Conservation (phyloP, 768 basidiomycete genomes). For the Leccinum truebloodii region DNA sequence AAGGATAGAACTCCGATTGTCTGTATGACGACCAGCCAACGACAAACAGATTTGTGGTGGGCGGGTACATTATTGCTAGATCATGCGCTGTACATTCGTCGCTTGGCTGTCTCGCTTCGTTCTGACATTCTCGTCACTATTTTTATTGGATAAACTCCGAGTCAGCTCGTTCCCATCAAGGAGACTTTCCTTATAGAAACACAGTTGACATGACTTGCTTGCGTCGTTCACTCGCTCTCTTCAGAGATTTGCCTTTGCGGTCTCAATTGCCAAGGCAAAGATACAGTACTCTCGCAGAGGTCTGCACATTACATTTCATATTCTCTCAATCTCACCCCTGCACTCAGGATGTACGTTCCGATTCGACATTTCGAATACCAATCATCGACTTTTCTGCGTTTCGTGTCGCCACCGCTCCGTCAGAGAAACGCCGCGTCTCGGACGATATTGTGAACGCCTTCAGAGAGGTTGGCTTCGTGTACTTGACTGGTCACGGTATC, state of each 20-base stretch:
- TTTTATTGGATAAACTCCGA: too few relatives aligned
- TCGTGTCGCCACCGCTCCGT: constrained; percentile 45
- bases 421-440: constrained; percentile 64
- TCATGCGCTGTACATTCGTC: too few relatives aligned
- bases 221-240: constrained; percentile 16
- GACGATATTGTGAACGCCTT: constrained; percentile 72
- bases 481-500: constrained; percentile 75
- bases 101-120: too few relatives aligned
- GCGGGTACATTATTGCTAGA: too few relatives aligned
- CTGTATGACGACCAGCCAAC: too few relatives aligned
- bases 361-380: constrained; percentile 61
- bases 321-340: constrained; percentile 1
- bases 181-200: too few relatives aligned
- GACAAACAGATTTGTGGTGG: too few relatives aligned
- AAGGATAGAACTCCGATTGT: too few relatives aligned
- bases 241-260: constrained; percentile 3
- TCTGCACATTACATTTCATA: constrained; percentile 4
- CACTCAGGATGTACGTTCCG: constrained; percentile 36
- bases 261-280: constrained; percentile 10
- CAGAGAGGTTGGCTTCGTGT: constrained; percentile 80
- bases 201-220: constrained; percentile 12
- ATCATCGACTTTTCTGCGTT: constrained; percentile 78
- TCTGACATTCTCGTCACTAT: too few relatives aligned
- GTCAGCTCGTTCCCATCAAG: too few relatives aligned
- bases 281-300: constrained; percentile 30